A percentile compares a stretch with the other conserved stretches of the same genome.
phyloP scores from a whole-genome alignment of 148 eudicot genomes.

The Drosera capensis region DNA sequence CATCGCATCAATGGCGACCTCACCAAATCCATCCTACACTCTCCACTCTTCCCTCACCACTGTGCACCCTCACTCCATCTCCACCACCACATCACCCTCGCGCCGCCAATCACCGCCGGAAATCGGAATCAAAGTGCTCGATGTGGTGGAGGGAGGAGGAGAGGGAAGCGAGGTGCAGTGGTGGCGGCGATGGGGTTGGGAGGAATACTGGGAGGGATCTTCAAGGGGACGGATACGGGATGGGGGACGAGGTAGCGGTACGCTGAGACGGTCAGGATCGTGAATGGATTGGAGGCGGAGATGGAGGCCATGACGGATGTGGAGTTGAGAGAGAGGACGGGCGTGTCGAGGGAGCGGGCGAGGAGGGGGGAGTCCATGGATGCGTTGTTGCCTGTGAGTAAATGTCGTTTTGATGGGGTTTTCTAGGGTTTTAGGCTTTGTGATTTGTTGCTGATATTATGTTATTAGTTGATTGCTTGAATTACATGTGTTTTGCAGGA shows the following conservation, averaged over 20 bases:
- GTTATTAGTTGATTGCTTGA: too few species aligned
- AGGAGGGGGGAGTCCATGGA: slow-evolving; percentile 47
- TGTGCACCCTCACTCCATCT: too few species aligned
- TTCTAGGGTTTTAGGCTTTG: too few species aligned
- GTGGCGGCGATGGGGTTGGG: slow-evolving; percentile 33
- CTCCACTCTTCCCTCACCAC: too few species aligned
- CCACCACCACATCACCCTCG: too few species aligned
- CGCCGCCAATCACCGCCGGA: too few species aligned
- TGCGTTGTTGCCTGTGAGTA: slow-evolving; percentile 82
- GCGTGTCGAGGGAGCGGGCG: slow-evolving; percentile 45
- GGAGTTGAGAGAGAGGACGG: slow-evolving; percentile 42
- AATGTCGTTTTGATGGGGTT: too few species aligned
- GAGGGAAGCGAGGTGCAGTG: not conserved
- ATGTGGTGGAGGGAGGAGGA: slow-evolving; percentile 8
- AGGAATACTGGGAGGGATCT: slow-evolving; percentile 55
- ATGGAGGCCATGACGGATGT: slow-evolving; percentile 49
- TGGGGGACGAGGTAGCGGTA: slow-evolving; percentile 64
- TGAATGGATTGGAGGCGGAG: slow-evolving; percentile 41
- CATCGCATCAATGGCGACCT: too few species aligned
- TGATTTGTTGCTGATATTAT: too few species aligned
- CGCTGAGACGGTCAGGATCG: slow-evolving; percentile 25
- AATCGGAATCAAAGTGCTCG: too few species aligned
- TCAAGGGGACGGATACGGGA: slow-evolving; percentile 48
- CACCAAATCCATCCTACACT: too few species aligned
- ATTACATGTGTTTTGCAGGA: too few species aligned